Evolutionary conservation across 768 basidiomycete species (phyloP), one percentile per base, ranked within the genome.

Genomic region (Galerina sulciceps): DNA sequence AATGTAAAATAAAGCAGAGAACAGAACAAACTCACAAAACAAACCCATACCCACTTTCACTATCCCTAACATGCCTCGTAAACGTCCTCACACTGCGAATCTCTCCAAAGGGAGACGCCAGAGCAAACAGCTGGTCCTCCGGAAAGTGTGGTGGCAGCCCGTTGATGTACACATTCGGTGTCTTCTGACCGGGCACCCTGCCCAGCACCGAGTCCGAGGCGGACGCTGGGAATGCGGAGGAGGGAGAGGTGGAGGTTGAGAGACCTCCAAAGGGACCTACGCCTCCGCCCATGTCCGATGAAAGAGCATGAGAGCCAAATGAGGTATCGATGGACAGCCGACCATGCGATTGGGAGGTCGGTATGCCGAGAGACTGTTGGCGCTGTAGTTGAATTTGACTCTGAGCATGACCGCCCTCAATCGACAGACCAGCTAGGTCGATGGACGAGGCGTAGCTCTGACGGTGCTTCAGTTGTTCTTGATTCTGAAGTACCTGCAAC

Each of bases 91-190:
- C 93, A 59, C 91, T 93, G 65, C 86, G 73, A 10, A 94, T 85
- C 20, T 76, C 78, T 3, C 92, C 92, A 63, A 85, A 94, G n/a
- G 85, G 87, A 20, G 79, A 74, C 35, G 89, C 81, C 53, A 94
- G 84, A 26, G 84, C 84, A 64, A 86, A 87, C 41, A 94, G 78
- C 60, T 91, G 83, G 59, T 91, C 91, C 66, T 93, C 92, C 0
- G 90, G 86, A 66, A 84, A 93, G 73, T 92, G 86, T 4, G 91
- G 89, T 2, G 91, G 91, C 14, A 94, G 81, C 11, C 92, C 92
- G 66, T 94, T 94, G 75, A 94, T 93, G 69, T 94, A 94, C 0
- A 94, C 89, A 65, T 94, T 94, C 0, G 92, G 90, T 1, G 89
- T 86, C 68, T 80, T 82, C 53, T 73, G 65, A 0, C 57, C 61